Percentiles rank a stretch among this genome's conserved stretches.
These are phyloP conservation scores for Leptosphaerulina australis DNA, from an alignment of 2,329 filamentous ascomycete species.

Conservation along the genomic window DNA sequence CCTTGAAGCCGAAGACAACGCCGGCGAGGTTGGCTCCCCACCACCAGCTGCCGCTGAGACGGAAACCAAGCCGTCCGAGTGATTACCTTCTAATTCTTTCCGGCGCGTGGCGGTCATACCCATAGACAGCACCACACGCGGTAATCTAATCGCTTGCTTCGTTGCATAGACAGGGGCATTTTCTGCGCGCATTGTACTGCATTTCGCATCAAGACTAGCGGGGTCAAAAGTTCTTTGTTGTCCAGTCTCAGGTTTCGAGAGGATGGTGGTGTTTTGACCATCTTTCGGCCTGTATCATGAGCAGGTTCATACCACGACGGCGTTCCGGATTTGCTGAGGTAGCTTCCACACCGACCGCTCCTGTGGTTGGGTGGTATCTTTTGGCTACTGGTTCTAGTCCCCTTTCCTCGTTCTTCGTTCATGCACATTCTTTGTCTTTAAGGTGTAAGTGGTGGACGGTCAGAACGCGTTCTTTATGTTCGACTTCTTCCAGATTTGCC, in stretches of 20 bases:
- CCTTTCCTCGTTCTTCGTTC: conserved; percentile 20
- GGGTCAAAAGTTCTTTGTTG: conserved; percentile 38
- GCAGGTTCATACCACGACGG: conserved; percentile 31
- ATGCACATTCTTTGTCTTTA: conserved; percentile 22
- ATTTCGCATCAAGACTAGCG: conserved; percentile 40
- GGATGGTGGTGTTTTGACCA: conserved; percentile 26
- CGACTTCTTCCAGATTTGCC: conserved; percentile 11
- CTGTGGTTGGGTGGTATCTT: conserved; percentile 27
- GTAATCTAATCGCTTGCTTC: conserved; percentile 50
- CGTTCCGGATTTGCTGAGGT: conserved; percentile 34
- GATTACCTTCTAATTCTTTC: conserved; percentile 44
- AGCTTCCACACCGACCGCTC: conserved; percentile 29
- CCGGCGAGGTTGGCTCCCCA: conserved; percentile 66
- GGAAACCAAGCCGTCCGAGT: conserved; percentile 46
- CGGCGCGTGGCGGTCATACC: conserved; percentile 45
- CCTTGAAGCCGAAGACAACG: conserved; percentile 62
- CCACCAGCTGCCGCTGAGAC: conserved; percentile 62
- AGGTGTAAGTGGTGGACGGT: conserved; percentile 13
- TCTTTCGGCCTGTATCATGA: conserved; percentile 23
- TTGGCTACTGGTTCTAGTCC: conserved; percentile 19
- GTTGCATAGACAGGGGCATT: conserved; percentile 51
- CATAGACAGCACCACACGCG: conserved; percentile 45
- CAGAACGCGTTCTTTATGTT: conserved; percentile 13
- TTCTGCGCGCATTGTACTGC: conserved; percentile 48
- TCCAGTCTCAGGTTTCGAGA: conserved; percentile 22